Evolutionary conservation across 75 land plant species (phyloP), one percentile per base, ranked within the genome.

Genomic region (Picea glauca): DNA sequence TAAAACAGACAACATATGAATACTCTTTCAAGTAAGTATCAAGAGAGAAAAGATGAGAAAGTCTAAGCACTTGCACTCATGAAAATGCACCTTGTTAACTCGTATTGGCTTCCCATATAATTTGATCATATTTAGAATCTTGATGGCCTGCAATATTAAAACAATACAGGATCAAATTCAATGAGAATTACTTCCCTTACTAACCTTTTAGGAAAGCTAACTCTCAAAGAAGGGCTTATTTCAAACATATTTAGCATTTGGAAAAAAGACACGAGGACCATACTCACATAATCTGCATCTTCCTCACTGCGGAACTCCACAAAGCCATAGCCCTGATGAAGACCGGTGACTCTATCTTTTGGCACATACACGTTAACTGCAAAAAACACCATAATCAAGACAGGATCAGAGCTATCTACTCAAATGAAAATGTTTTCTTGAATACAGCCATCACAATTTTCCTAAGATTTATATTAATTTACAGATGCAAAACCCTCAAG

Each of bases 301-400:
- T 98, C 99, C 81, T 98, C 99, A 83, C 98, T 95, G 18, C 98
- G 92, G 33, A 98, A 98, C 82, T 98, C 99, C 30, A 98, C 93
- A 81, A 98, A 98, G 7, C 98, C 99, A 87, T 98, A 98, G 54
- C 99, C 99, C 81, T 95, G 99, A 84, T 98, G 99, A 57, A 95
- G 89, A 78, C 90, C 93, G 26, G 99, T 98, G 38, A 98, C 99
- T 87, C 99, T 88, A 85, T 98, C 99, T 76, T 98, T 98, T 15
- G 99, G 99, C 13, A 98, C 98, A 85, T 95, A 98, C 18, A 98
- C 99, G 86, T 98, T 98, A 46, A 98, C 99, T 97, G 91, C 40
- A 56, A 50, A 80, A 77, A 38, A 88, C 65, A 72, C 11, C 32
- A 78, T 12, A 80, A 79, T 79, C 6, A 50, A 50, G 56, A 50